Evolutionary conservation across 2,329 filamentous ascomycete species (phyloP).

Genomic region (Pseudogymnoascus sp.): DNA sequence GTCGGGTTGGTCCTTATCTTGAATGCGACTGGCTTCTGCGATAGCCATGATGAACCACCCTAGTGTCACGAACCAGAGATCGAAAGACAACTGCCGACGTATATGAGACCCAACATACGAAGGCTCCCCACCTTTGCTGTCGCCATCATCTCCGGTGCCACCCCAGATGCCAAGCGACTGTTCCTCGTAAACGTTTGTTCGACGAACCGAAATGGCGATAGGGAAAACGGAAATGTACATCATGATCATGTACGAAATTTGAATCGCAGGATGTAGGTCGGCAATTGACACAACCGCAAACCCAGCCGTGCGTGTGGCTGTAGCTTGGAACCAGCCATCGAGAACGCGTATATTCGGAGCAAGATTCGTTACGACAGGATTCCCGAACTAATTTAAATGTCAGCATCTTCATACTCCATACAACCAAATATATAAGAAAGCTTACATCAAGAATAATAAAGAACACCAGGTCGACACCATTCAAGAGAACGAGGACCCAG

Average conservation of each 20-base stretch:
- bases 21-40: slow-evolving; percentile 67
- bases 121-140: slow-evolving; percentile 48
- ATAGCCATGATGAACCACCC: slow-evolving; percentile 91
- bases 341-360: slow-evolving; percentile 70
- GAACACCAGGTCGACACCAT: slow-evolving; percentile 75
- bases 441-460: slow-evolving; percentile 85
- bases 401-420: neutral
- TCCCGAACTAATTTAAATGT: slow-evolving; percentile 23
- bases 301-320: slow-evolving; percentile 82
- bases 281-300: slow-evolving; percentile 76
- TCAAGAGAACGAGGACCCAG: slow-evolving; percentile 70
- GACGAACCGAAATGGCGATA: slow-evolving; percentile 87
- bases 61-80: slow-evolving; percentile 93
- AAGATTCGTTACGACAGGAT: slow-evolving; percentile 58
- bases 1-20: slow-evolving; percentile 43
- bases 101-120: slow-evolving; percentile 90
- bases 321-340: slow-evolving; percentile 84
- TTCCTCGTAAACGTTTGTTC: slow-evolving; percentile 96
- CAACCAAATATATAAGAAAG: slow-evolving; percentile 18
- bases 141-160: slow-evolving; percentile 39
- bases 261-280: slow-evolving; percentile 77
- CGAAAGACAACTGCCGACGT: slow-evolving; percentile 88
- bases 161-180: slow-evolving; percentile 70
- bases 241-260: slow-evolving; percentile 94
- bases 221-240: slow-evolving; percentile 99